Evolutionary conservation across 208 protist genomes (phyloP).

Genomic region (Wallacemonas sp.): DNA sequence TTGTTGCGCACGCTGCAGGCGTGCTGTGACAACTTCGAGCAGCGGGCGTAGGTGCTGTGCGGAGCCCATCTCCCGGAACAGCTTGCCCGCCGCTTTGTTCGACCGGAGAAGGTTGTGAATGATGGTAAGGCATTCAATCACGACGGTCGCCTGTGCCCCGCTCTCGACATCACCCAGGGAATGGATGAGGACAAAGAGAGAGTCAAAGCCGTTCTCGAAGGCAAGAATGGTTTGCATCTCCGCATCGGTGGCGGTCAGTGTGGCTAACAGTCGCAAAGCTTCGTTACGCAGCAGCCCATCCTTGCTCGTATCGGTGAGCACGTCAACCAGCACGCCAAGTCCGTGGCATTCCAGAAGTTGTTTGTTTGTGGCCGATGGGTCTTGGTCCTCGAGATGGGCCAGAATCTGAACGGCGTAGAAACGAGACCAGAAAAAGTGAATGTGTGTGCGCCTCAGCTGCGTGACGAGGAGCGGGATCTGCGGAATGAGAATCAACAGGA

Average conservation of each 20-base stretch:
- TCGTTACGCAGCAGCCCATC: conserved; percentile 51
- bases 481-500: conserved; percentile 46
- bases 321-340: conserved; percentile 53
- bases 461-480: conserved; percentile 53
- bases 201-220: conserved; percentile 82
- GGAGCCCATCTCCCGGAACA: conserved; percentile 83
- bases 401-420: conserved; percentile 68
- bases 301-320: conserved; percentile 54
- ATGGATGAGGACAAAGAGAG: conserved; percentile 59
- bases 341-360: conserved; percentile 61
- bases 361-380: conserved; percentile 50
- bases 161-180: conserved; percentile 50
- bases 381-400: conserved; percentile 60
- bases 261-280: conserved; percentile 57
- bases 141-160: conserved; percentile 43
- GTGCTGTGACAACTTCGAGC: conserved; percentile 39
- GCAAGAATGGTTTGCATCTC: conserved; percentile 82
- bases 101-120: conserved; percentile 79
- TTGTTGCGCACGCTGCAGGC: conserved; percentile 19
- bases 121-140: conserved; percentile 77
- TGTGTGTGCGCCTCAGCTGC: conserved; percentile 23
- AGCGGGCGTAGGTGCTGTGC: conserved; percentile 49
- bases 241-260: conserved; percentile 60
- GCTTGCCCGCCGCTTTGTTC: conserved; percentile 84
- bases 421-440: conserved; percentile 39